Conservation (phyloP, 2,329 filamentous ascomycete species). For the Neurospora sp. region DNA sequence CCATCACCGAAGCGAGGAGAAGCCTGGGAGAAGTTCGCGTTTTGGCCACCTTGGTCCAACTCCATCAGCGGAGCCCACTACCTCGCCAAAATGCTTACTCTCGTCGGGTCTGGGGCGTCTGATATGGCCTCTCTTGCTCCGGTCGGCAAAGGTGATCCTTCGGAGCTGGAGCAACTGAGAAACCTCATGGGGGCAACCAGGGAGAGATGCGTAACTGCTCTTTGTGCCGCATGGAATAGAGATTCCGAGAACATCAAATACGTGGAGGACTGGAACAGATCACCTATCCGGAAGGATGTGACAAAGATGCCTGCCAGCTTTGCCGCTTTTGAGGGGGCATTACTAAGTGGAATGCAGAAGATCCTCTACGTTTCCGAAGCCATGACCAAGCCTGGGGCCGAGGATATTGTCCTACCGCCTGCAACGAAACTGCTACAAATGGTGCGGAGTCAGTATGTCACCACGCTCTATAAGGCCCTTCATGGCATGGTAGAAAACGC, state of each 20-base stretch:
- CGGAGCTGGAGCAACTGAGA: constrained; percentile 62
- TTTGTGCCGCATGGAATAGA: constrained; percentile 84
- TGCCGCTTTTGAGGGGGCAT: constrained; percentile 69
- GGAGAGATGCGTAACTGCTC: constrained; percentile 74
- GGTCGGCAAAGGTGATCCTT: constrained; percentile 43
- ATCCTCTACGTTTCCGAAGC: constrained; percentile 89
- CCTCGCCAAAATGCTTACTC: constrained; percentile 66
- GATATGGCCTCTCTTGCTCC: constrained; percentile 72
- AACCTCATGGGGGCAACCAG: constrained; percentile 66
- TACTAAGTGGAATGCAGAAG: constrained; percentile 84
- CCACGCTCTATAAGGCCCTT: constrained; percentile 84
- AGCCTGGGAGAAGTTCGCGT: constrained; percentile 85
- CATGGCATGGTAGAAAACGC: constrained; percentile 97
- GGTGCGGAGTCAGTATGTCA: constrained; percentile 86
- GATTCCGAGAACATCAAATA: constrained; percentile 89
- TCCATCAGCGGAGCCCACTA: constrained; percentile 88
- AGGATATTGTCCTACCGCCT: constrained; percentile 74
- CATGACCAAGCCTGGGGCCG: constrained; percentile 60
- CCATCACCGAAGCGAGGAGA: constrained; percentile 72
- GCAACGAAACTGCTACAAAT: constrained; percentile 80
- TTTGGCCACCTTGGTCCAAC: constrained; percentile 92
- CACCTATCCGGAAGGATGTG: constrained; percentile 70
- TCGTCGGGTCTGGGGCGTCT: constrained; percentile 78
- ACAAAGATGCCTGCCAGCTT: constrained; percentile 88
- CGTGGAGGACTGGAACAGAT: constrained; percentile 87